Evolutionary conservation across 352 stramenopile species (phyloP).

Genomic region (Vaucheria bursata): DNA sequence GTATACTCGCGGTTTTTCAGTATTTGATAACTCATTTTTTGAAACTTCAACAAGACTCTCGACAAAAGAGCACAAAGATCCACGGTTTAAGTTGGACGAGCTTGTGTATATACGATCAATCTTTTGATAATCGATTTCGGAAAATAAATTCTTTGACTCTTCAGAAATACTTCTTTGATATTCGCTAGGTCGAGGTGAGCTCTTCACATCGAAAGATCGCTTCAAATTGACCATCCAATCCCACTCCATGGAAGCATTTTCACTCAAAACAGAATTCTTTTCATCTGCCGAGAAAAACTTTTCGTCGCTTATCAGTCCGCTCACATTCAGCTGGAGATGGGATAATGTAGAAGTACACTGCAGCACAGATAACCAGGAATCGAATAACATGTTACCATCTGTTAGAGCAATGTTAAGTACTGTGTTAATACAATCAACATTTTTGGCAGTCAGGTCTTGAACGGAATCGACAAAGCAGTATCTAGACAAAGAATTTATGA

Average conservation of each 20-base stretch:
- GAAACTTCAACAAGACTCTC: slow-evolving; percentile 36
- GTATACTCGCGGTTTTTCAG: slow-evolving; percentile 80
- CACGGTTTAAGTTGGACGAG: slow-evolving; percentile 58
- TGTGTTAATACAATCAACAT: slow-evolving; percentile 73
- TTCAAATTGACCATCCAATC: not conserved
- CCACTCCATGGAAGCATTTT: not conserved
- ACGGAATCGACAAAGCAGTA: slow-evolving; percentile 21
- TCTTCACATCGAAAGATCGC: slow-evolving; percentile 8
- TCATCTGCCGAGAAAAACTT: slow-evolving; percentile 8
- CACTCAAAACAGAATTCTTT: not conserved
- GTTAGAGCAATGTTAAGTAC: slow-evolving; percentile 92
- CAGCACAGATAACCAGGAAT: slow-evolving; percentile 88
- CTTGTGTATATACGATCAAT: slow-evolving; percentile 81
- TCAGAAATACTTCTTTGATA: not conserved
- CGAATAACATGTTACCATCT: slow-evolving; percentile 77
- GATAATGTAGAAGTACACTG: slow-evolving; percentile 69
- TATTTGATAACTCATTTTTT: slow-evolving; percentile 17
- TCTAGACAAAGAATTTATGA: slow-evolving; percentile 22
- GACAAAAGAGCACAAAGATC: slow-evolving; percentile 42
- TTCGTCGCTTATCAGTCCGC: slow-evolving; percentile 54
- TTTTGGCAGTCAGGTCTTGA: slow-evolving; percentile 25
- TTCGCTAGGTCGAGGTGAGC: slow-evolving; percentile 10
- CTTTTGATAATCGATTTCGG: slow-evolving; percentile 66
- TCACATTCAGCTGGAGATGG: slow-evolving; percentile 82
- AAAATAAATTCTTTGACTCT: slow-evolving; percentile 53